A percentile compares a stretch with the other conserved stretches of the same genome.
These are phyloP conservation scores for Arachis hypogaea DNA, from an alignment of 306 rosid species.

Conservation along the genomic window DNA sequence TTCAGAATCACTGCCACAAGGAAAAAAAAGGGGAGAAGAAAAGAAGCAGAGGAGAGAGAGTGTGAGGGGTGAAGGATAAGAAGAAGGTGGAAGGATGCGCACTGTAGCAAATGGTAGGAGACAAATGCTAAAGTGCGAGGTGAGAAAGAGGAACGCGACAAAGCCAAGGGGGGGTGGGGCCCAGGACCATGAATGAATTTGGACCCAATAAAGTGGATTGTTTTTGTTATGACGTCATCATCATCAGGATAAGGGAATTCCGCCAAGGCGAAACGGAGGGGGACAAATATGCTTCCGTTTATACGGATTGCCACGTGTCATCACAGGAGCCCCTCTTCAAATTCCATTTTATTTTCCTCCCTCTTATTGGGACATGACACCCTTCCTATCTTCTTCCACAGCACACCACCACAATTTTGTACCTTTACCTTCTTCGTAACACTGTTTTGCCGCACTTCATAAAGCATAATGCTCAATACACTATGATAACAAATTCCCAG, in stretches of 20 bases:
- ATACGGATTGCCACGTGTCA: slow-evolving; percentile 14
- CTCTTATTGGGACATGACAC: background rate
- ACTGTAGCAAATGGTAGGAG: slow-evolving; percentile 32
- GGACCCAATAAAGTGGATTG: background rate
- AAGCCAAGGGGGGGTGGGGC: slow-evolving; percentile 60
- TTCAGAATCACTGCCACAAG: slow-evolving; percentile 2
- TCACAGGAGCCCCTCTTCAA: background rate
- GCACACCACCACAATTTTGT: too few species aligned
- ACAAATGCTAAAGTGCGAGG: slow-evolving; percentile 46
- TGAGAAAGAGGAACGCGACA: slow-evolving; percentile 45
- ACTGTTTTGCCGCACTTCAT: too few species aligned
- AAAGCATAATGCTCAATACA: too few species aligned
- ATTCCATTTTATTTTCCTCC: background rate
- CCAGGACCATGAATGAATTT: slow-evolving; percentile 40
- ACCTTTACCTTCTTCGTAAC: too few species aligned
- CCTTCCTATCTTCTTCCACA: background rate
- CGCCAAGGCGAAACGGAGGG: slow-evolving; percentile 24
- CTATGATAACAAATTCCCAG: too few species aligned
- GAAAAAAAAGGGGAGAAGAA: background rate
- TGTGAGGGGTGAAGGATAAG: slow-evolving; percentile 41
- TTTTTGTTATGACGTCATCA: background rate
- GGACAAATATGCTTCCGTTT: slow-evolving; percentile 34
- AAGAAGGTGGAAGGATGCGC: slow-evolving; percentile 25
- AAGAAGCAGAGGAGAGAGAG: background rate
- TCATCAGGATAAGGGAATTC: background rate